Base-by-base conservation (phyloP, 768 basidiomycete genomes). In the Lactarius sanguifluus region DNA sequence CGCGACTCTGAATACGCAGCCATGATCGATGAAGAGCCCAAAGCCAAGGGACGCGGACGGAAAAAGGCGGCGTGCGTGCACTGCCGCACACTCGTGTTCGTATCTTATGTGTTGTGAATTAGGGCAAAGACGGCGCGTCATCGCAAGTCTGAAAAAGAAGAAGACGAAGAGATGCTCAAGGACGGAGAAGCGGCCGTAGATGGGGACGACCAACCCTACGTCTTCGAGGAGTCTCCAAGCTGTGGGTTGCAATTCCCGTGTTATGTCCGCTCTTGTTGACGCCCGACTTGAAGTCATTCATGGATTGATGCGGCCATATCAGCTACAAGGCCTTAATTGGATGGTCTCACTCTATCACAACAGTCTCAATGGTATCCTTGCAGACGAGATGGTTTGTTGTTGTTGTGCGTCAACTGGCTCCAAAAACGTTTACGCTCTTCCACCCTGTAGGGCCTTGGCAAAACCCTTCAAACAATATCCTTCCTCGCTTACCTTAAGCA, bases 381-480 rank as follows among this genome's bases (percentile, higher is more conserved):
- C 96, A 0, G 96, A 99, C 71, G 96, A 98, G 78, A 98, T 98
- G 96, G 83, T 86, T 30, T 41, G 68, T 61, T 23, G 23, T 65
- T 64, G 38, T 72, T 56, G 10, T 32, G 18, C 28, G 7, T n/a
- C 32, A 12, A 12, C 28, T 66, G 38, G 64, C 68, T 70, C n/a
- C 62, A 32, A 40, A 40, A 54, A 23, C 25, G 28, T 56, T 68
- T 56, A 64, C 62, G 20, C 43, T 13, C 6, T 18, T 20, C 9
- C 20, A 43, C 62, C 45, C 28, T 28, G 1, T 73, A 94, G 93
- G 96, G 96, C 77, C 87, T 99, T 34, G 96, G 97, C 15, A 99
- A 99, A 83, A 99, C 97, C 0, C 83, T 98, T 0, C 97, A 99
- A 79, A 98, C 96, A 0, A 96, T 99, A 72, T 90, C 96, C 1